Evolutionary conservation across 1,139 yeast species (phyloP).

Genomic region (Yamadazyma atmosphaerica): DNA sequence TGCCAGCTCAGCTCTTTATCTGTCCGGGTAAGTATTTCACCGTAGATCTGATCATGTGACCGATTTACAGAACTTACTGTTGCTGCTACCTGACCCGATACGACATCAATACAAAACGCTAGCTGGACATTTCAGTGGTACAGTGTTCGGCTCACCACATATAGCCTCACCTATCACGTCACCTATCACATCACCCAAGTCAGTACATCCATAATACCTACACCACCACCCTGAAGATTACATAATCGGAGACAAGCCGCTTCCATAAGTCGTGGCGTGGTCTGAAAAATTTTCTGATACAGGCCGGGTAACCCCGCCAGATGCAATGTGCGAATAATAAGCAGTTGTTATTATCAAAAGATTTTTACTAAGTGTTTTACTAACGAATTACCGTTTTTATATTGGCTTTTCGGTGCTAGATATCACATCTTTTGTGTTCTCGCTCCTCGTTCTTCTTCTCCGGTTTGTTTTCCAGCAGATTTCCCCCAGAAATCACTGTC

Average conservation of each 20-base stretch:
- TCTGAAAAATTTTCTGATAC: neutral
- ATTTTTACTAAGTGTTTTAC: neutral
- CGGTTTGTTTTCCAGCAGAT: neutral
- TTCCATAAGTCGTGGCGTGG: neutral
- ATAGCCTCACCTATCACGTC: too few species aligned
- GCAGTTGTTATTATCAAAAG: neutral
- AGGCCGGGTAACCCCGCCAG: conserved; percentile 1
- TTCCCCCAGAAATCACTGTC: too few species aligned
- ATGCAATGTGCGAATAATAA: neutral
- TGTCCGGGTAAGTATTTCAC: too few species aligned
- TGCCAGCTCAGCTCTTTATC: too few species aligned
- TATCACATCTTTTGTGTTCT: neutral
- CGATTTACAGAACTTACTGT: too few species aligned
- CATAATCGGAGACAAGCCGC: neutral
- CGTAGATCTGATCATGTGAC: too few species aligned
- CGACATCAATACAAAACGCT: too few species aligned
- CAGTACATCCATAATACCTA: too few species aligned
- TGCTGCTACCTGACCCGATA: too few species aligned
- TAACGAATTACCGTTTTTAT: neutral
- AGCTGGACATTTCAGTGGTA: too few species aligned
- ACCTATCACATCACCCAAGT: too few species aligned
- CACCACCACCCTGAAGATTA: neutral
- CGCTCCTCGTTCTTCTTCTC: neutral
- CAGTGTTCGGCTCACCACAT: too few species aligned
- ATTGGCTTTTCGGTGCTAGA: neutral